A percentile compares a stretch with the other conserved stretches of the same genome.
phyloP scores from a whole-genome alignment of 2,329 filamentous ascomycete species.

The Aphanoascus verrucosus region DNA sequence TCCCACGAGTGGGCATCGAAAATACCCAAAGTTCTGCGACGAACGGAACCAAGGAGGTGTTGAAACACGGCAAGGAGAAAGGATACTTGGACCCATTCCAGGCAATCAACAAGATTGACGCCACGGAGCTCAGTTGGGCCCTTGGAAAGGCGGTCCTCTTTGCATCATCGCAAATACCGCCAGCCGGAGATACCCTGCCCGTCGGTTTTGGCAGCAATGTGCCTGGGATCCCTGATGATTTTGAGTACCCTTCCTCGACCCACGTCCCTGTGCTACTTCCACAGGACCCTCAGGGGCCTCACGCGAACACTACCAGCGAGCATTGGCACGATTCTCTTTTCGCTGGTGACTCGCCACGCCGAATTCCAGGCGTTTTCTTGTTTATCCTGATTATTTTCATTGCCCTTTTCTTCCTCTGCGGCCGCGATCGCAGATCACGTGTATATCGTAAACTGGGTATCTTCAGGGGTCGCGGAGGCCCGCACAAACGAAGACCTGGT shows the following conservation, averaged over 20 bases:
- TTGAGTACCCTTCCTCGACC: conserved; percentile 57
- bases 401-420: conserved; percentile 62
- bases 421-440: conserved; percentile 60
- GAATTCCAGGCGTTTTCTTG: conserved; percentile 64
- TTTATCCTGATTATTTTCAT: conserved; percentile 63
- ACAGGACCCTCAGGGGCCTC: conserved; percentile 14
- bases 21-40: conserved; percentile 43
- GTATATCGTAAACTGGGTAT: conserved; percentile 46
- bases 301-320: conserved; percentile 32
- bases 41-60: conserved; percentile 62
- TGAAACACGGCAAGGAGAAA: conserved; percentile 58
- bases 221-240: conserved; percentile 59
- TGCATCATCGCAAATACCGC: conserved; percentile 74
- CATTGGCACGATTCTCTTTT: conserved; percentile 55
- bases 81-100: conserved; percentile 79
- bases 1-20: conserved; percentile 75
- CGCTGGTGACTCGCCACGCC: conserved; percentile 53
- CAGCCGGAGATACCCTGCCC: conserved; percentile 52
- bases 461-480: conserved; percentile 27
- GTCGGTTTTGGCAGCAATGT: conserved; percentile 89
- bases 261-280: conserved; percentile 25
- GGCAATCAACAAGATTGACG: conserved; percentile 83
- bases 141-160: conserved; percentile 94
- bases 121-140: conserved; percentile 92
- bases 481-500: conserved; percentile 37